phyloP scores from a whole-genome alignment of 2,329 filamentous ascomycete genomes.

The Ophiostoma perfectum region DNA sequence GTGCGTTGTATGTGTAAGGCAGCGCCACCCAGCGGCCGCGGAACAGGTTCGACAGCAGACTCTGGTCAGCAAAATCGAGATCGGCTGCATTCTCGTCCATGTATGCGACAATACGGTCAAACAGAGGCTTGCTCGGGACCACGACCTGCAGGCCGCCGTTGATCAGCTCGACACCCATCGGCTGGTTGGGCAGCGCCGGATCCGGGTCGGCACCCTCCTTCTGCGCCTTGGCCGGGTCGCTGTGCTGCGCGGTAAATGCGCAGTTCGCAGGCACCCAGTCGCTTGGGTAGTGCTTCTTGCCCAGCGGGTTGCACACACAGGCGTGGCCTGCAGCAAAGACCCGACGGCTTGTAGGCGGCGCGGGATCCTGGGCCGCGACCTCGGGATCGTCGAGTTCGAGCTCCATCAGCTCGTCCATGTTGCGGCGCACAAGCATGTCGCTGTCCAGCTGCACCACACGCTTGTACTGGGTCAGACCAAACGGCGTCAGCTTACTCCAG shows the following conservation, averaged over 20 bases:
- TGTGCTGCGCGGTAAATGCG: conserved; percentile 46
- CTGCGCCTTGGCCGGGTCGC: conserved; percentile 44
- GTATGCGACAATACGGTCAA: conserved; percentile 45
- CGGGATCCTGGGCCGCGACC: conserved; percentile 24
- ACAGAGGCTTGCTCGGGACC: conserved; percentile 45
- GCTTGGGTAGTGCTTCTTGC: conserved; percentile 70
- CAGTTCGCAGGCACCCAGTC: conserved; percentile 59
- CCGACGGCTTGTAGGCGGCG: conserved; percentile 41
- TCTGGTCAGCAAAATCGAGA: conserved; percentile 57
- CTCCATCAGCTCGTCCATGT: conserved; percentile 94
- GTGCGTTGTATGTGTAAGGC: conserved; percentile 57
- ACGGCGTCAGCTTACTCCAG: conserved; percentile 82
- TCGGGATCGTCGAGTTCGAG: conserved; percentile 48
- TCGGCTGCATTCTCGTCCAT: conserved; percentile 43
- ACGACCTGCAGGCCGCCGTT: conserved; percentile 56
- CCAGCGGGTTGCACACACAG: conserved; percentile 78
- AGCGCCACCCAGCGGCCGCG: conserved; percentile 51
- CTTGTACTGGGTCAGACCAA: conserved; percentile 69
- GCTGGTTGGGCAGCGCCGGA: conserved; percentile 32
- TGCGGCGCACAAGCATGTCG: conserved; percentile 76
- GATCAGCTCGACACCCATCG: conserved; percentile 46
- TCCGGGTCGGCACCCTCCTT: conserved; percentile 41
- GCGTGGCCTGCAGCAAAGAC: conserved; percentile 82
- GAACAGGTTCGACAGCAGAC: conserved; percentile 52
- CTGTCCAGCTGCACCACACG: conserved; percentile 79